These are phyloP conservation scores for Mrakia hoshinonis DNA, from an alignment of 768 basidiomycete species.

Conservation along the genomic window DNA sequence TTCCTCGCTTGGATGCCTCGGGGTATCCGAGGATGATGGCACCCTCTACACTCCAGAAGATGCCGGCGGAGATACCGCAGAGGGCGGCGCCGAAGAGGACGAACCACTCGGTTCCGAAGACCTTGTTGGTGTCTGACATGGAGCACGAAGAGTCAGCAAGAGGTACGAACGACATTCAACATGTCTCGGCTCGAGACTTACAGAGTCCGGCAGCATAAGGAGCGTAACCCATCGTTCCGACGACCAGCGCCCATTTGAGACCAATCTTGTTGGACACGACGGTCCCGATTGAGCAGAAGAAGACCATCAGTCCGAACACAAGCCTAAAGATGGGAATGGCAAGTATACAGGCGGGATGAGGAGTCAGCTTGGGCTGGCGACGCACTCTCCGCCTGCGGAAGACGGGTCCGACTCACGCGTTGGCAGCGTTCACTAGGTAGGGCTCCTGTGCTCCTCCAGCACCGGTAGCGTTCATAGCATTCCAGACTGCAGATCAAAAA, in stretches of 20 bases:
- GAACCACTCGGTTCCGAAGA: constrained; percentile 34
- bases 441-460: constrained; percentile 23
- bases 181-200: neutral
- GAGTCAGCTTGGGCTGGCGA: too few species aligned
- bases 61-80: constrained; percentile 36
- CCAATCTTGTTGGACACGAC: constrained; percentile 7
- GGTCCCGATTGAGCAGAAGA: neutral
- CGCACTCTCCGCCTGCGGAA: too few species aligned
- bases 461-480: constrained; percentile 24
- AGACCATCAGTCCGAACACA: constrained; percentile 26
- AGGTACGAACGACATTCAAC: neutral
- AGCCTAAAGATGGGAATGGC: neutral
- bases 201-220: constrained; percentile 36
- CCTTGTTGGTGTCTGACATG: constrained; percentile 31
- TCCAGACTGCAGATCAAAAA: neutral
- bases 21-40: constrained; percentile 39
- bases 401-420: neutral
- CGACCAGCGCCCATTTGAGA: neutral
- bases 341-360: neutral
- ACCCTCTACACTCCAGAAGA: constrained; percentile 32
- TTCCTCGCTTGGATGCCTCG: constrained; percentile 32
- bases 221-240: neutral
- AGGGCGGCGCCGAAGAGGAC: constrained; percentile 34
- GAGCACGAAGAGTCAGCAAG: neutral
- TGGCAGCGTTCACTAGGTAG: constrained; percentile 20